Evolutionary conservation across 2,329 filamentous ascomycete genomes (phyloP), one percentile per base, ranked within the genome.

Genomic region (Tolypocladium nubicola): DNA sequence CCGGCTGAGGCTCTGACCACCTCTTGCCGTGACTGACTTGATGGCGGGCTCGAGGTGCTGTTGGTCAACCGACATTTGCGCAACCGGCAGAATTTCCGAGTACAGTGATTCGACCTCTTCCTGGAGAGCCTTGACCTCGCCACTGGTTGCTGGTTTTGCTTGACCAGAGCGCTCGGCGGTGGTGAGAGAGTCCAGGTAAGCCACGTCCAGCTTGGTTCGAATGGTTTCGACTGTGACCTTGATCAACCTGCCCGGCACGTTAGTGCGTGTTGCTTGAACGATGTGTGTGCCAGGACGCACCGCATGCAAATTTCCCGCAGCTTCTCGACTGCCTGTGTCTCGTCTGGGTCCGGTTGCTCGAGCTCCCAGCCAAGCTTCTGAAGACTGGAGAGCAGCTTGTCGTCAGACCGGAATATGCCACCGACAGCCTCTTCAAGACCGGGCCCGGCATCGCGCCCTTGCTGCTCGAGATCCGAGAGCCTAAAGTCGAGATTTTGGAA

Each of bases 1-100:
- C 39, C 75, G 74, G 11, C 68, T 68, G n/a, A 78, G 61, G 26
- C 71, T 75, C 41, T 76, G 71, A 1, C 75, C 73, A 54, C 74
- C 76, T 57, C 71, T 75, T 2, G 72, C 68, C 8, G 76, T 70
- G 5, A 79, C 66, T 0, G 74, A 71, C 57, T 72, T 70, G 7
- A 82, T 70, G 1, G 86, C 82, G 0, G 86, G 86, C 59, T 83
- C 79, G 6, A 87, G 75, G 62, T 85, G 79, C 65, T 88, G 83
- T 63, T 87, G 81, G 61, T 89, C 84, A 1, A 85, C 77, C 0
- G 86, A 83, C 82, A 90, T 89, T 60, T 87, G 82, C 8, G 85
- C 81, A 2, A 90, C 83, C 0, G 86, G 82, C 0, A 86, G 73
- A 45, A 90, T 84, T 65, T 90, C 87, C 0, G 84, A 75, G 62